Evolutionary conservation across 1,284 basidiomycete species (phyloP), one percentile per base, ranked within the genome.

Genomic region (Wolfiporia cocos): DNA sequence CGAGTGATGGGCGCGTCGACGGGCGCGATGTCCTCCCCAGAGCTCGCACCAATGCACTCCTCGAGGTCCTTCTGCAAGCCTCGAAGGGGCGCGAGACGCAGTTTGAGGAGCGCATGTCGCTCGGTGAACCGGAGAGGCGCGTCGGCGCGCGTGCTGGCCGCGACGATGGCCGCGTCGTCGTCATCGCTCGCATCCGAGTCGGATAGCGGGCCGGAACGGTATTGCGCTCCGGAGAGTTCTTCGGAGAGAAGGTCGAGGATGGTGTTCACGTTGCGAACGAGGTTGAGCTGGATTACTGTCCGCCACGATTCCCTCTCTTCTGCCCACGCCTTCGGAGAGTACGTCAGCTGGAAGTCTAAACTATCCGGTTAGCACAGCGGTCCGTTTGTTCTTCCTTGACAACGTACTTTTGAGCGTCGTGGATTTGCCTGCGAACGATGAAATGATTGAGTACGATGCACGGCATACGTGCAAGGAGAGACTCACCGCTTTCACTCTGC

Each of bases 241-340:
- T 69, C 68, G n/a, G 62, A 51, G 43, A 86, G 63, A 34, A 71
- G 59, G 38, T 81, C 71, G 14, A 84, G 65, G 37, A 86, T 74
- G 34, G 61, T 59, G 51, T 78, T 73, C 54, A 85, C 70, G 49
- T 80, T 82, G 46, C 82, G 76, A 44, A 86, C 71, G 57, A 88
- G 74, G 58, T 88, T 81, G 57, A 88, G 74, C 54, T 81, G 80
- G 50, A 89, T 79, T 49, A 89, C 81, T 6, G 74, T 66, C 15
- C 81, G 75, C 86, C 86, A 88, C 23, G 81, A 74, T 3, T 69
- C 64, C 38, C 76, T 76, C 52, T 87, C 81, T 47, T 79, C 74
- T 3, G 70, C 68, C 78, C 86, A 84, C 54, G 81, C 75, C 39
- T 70, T 67, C 21, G 68, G 68, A 15, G 84, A 78, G 51, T 84